Evolutionary conservation across 306 rosid genomes (phyloP).

Genomic region (Sicyos edulis): DNA sequence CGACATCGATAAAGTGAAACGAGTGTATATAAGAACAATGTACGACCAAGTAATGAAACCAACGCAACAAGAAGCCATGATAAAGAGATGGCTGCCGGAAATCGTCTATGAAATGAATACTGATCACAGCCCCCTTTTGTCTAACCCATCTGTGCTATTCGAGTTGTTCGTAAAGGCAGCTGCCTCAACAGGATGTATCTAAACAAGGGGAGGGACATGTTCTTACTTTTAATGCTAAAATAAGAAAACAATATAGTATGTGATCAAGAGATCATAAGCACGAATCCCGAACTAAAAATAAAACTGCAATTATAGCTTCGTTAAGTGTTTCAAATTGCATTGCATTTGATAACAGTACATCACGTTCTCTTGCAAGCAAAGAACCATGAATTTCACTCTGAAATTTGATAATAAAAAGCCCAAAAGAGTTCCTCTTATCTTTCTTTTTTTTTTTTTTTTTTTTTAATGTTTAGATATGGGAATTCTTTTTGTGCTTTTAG

Average conservation of each 20-base stretch:
- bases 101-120: conserved; percentile 57
- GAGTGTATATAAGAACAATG: conserved; percentile 60
- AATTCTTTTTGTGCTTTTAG: not conserved
- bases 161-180: conserved; percentile 66
- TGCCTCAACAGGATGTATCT: conserved; percentile 36
- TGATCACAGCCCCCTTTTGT: conserved; percentile 87
- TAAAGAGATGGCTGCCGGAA: conserved; percentile 63
- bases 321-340: conserved; percentile 5
- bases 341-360: conserved; percentile 5
- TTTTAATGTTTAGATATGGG: not conserved
- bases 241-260: not conserved
- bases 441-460: no score
- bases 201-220: conserved; percentile 2
- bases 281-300: not conserved
- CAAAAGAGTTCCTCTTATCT: not conserved
- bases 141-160: conserved; percentile 70
- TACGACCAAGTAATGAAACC: conserved; percentile 64
- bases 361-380: not conserved
- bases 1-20: conserved; percentile 48
- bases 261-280: no score
- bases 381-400: conserved; percentile 12
- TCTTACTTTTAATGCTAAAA: not conserved
- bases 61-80: conserved; percentile 83
- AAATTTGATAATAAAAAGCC: not conserved
- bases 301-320: conserved; percentile 5